These are phyloP conservation scores for Agarophyton chilense DNA, from an alignment of 23 red algal species.

Conservation along the genomic window DNA sequence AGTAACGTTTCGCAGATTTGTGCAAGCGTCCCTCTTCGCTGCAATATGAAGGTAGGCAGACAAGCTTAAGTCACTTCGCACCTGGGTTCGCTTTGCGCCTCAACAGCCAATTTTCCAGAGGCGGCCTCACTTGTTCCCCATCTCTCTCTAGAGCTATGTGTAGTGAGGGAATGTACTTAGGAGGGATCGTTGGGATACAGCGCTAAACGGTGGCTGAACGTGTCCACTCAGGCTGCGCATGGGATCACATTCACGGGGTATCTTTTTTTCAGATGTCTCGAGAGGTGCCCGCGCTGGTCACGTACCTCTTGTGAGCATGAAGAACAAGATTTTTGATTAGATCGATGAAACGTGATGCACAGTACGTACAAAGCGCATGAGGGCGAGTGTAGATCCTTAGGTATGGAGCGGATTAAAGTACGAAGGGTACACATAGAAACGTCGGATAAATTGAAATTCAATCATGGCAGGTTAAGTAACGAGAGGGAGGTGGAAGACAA, in stretches of 20 bases:
- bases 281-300: conserved; percentile 1
- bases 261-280: neutral
- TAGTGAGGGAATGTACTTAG: no score
- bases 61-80: no score
- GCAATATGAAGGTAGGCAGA: no score
- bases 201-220: neutral
- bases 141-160: no score
- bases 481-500: neutral
- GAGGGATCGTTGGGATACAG: no score
- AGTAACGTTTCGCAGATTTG: no score
- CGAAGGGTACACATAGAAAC: no score
- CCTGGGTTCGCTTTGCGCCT: no score
- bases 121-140: no score
- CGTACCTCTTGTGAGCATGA: conserved; percentile 13
- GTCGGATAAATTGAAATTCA: neutral
- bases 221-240: neutral
- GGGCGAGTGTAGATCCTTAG: neutral
- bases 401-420: neutral
- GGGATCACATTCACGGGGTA: neutral
- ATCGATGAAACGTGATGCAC: neutral
- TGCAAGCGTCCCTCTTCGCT: no score
- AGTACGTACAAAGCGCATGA: neutral
- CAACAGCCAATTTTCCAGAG: no score
- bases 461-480: neutral
- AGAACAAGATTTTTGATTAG: conserved; percentile 19